Percentiles rank a stretch among this genome's conserved stretches.
Conservation (phyloP, 2,329 filamentous ascomycete genomes). For the Dendryphion nanum region DNA sequence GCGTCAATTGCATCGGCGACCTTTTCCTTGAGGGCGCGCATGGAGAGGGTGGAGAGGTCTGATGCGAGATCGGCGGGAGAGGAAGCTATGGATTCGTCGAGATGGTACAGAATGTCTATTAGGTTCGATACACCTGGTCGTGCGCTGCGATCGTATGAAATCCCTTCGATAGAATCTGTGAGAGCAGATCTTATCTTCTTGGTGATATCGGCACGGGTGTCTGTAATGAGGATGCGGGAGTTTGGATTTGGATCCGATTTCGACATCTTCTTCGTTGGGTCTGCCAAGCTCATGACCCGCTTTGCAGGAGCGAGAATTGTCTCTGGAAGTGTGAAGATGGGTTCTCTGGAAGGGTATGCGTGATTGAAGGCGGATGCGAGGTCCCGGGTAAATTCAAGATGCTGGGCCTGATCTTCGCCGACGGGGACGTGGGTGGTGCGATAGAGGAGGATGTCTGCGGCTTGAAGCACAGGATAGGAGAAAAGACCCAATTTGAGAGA, state of each 20-base stretch:
- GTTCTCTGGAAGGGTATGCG: conserved; percentile 43
- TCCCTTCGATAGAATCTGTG: conserved; percentile 68
- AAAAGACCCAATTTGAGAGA: conserved; percentile 85
- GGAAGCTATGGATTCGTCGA: conserved; percentile 48
- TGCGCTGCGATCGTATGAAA: conserved; percentile 68
- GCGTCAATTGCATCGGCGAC: conserved; percentile 59
- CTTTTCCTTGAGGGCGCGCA: conserved; percentile 63
- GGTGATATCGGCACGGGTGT: conserved; percentile 62
- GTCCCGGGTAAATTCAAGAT: conserved; percentile 88
- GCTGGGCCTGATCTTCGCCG: conserved; percentile 91
- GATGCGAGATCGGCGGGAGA: conserved; percentile 47
- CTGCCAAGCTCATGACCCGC: conserved; percentile 83
- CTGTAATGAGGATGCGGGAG: conserved; percentile 81
- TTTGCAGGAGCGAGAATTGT: conserved; percentile 58
- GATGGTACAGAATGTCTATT: conserved; percentile 73
- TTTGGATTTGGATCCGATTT: conserved; percentile 73
- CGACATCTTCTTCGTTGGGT: conserved; percentile 86
- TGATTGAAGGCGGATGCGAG: conserved; percentile 86
- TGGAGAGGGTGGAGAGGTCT: conserved; percentile 45
- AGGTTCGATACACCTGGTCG: conserved; percentile 88
- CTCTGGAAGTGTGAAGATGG: conserved; percentile 21
- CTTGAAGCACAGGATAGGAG: conserved; percentile 93
- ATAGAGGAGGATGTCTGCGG: conserved; percentile 84
- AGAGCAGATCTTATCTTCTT: conserved; percentile 70
- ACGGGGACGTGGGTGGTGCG: conserved; percentile 93